Evolutionary conservation across 768 basidiomycete genomes (phyloP).

Genomic region (Serendipita sp.): DNA sequence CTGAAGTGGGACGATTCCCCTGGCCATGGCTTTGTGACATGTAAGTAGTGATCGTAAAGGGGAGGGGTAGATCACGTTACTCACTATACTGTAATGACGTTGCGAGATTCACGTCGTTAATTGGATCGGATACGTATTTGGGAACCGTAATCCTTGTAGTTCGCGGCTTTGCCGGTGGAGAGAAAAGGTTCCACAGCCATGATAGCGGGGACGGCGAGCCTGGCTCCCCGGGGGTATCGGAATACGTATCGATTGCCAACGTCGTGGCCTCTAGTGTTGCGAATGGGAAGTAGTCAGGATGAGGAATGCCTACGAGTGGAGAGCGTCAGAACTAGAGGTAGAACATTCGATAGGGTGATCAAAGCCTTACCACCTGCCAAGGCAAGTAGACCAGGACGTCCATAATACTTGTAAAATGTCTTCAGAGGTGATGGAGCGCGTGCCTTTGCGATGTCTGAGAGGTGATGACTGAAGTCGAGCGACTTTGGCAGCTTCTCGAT

Average conservation of each 20-base stretch:
- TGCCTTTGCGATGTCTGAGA: constrained; percentile 36
- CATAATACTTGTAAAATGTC: constrained; percentile 43
- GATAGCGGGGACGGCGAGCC: neutral
- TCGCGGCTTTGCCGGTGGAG: constrained; percentile 22
- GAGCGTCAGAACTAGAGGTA: too few species aligned
- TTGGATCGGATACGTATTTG: constrained; percentile 35
- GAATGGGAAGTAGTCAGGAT: constrained; percentile 56
- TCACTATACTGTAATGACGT: constrained; percentile 54
- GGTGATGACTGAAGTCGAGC: constrained; percentile 56
- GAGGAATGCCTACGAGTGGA: constrained; percentile 37
- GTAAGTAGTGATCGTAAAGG: neutral
- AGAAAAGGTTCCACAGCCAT: constrained; percentile 5
- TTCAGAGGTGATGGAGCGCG: constrained; percentile 46
- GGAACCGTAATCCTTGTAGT: constrained; percentile 38
- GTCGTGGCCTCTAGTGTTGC: constrained; percentile 29
- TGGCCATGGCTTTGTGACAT: constrained; percentile 20
- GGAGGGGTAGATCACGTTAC: constrained; percentile 5
- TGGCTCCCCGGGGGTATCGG: neutral
- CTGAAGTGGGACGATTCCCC: constrained; percentile 43
- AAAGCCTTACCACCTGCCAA: constrained; percentile 45
- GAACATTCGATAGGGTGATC: too few species aligned
- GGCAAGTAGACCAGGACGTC: constrained; percentile 35
- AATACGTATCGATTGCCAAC: neutral
- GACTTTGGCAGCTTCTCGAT: constrained; percentile 17
- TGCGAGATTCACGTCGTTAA: constrained; percentile 39